Evolutionary conservation across 805 yeast species (phyloP).

Genomic region (Lipomyces kockii): DNA sequence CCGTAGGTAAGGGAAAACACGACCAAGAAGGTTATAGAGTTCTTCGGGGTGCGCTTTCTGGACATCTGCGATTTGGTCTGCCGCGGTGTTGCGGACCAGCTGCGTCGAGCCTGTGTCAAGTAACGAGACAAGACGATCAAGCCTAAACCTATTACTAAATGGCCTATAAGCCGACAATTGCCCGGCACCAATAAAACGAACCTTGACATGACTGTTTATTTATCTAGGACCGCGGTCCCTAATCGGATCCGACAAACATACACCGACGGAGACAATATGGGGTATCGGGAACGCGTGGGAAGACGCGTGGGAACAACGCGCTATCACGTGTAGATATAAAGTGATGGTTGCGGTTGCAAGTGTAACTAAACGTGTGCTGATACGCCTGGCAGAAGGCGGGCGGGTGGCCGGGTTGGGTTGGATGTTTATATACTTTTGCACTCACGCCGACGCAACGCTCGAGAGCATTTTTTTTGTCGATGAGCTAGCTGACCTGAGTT

Average conservation of each 20-base stretch:
- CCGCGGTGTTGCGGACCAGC: constrained; percentile 92
- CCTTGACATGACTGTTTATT: constrained; percentile 26
- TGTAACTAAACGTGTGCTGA: not conserved
- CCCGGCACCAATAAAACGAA: not conserved
- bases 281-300: constrained; percentile 15
- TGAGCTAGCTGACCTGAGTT: not conserved
- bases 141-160: constrained; percentile 49
- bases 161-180: not conserved
- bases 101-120: constrained; percentile 95
- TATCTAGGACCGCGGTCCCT: constrained; percentile 5
- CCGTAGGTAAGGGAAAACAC: constrained; percentile 87
- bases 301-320: constrained; percentile 10
- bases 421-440: constrained; percentile 25
- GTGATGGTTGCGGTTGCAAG: not conserved
- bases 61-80: constrained; percentile 92
- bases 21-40: constrained; percentile 73
- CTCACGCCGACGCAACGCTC: not conserved
- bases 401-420: constrained; percentile 23
- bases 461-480: not conserved
- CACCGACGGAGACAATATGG: not conserved
- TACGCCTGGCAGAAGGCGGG: not conserved
- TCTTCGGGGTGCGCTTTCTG: constrained; percentile 97
- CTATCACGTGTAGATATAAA: not conserved
- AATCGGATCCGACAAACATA: not conserved
- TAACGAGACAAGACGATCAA: constrained; percentile 60